Conservation (phyloP, 257 asterid species). For the Petunia axillaris region DNA sequence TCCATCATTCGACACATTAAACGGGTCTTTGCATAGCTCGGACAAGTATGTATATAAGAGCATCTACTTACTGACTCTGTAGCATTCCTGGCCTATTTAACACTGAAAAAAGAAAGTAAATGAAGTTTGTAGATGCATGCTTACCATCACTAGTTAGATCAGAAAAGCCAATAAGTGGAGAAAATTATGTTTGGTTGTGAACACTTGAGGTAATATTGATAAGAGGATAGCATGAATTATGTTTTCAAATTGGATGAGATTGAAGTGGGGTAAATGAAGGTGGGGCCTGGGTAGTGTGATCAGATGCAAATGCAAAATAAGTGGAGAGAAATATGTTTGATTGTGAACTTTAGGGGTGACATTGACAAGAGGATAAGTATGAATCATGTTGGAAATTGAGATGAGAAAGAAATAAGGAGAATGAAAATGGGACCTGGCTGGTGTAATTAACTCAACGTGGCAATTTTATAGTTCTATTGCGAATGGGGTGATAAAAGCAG, state of each 20-base stretch:
- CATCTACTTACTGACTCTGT: conserved; percentile 11
- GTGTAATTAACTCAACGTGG: neutral
- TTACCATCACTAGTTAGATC: neutral
- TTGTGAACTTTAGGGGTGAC: neutral
- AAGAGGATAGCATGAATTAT: neutral
- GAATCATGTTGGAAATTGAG: neutral
- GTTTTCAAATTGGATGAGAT: conserved; percentile 13
- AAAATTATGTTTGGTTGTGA: neutral
- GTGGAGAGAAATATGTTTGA: conserved; percentile 1
- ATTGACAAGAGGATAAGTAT: neutral
- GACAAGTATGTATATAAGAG: conserved; percentile 57
- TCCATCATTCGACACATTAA: conserved; percentile 64
- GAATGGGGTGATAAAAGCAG: neutral
- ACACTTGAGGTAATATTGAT: neutral
- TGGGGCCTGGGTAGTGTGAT: neutral
- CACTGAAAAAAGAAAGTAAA: neutral
- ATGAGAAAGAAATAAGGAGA: neutral
- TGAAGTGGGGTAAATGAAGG: neutral
- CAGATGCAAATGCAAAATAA: neutral
- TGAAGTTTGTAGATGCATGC: conserved; percentile 12
- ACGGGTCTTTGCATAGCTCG: conserved; percentile 57
- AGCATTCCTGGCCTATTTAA: neutral
- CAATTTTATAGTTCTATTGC: neutral
- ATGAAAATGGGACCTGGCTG: neutral
- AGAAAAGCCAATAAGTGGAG: neutral